Evolutionary conservation across 2,329 filamentous ascomycete species (phyloP).

Genomic region (Chaetomiaceae sp.): DNA sequence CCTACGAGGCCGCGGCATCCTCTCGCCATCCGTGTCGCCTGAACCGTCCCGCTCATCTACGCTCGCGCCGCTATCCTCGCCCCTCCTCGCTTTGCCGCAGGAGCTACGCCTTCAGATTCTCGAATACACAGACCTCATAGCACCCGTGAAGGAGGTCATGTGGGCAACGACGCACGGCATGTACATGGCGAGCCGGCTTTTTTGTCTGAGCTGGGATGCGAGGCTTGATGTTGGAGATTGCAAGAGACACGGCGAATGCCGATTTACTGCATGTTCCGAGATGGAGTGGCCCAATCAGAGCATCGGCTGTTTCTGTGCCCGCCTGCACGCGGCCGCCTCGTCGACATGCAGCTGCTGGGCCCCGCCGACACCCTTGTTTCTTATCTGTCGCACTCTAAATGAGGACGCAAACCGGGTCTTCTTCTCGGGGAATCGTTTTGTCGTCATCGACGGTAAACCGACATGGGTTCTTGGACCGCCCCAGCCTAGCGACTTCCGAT

Average conservation of each 20-base stretch:
- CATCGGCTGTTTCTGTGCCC: conserved; percentile 14
- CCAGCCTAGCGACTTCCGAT: background rate
- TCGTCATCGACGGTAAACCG: background rate
- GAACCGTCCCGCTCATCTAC: background rate
- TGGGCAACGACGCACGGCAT: conserved; percentile 10
- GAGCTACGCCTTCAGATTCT: conserved; percentile 24
- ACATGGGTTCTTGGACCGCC: background rate
- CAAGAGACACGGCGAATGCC: background rate
- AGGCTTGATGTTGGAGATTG: background rate
- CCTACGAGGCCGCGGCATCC: background rate
- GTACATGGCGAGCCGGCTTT: background rate
- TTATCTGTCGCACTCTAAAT: conserved; percentile 10
- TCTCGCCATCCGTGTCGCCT: background rate
- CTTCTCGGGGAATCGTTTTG: conserved; percentile 15
- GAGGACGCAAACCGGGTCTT: conserved; percentile 14
- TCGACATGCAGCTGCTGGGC: conserved; percentile 17
- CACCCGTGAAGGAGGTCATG: conserved; percentile 19
- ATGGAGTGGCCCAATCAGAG: background rate
- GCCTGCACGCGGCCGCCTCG: conserved; percentile 14
- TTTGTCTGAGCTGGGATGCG: background rate
- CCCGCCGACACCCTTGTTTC: conserved; percentile 14
- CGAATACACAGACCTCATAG: conserved; percentile 24
- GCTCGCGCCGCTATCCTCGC: too few relatives aligned
- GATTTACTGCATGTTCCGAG: background rate
- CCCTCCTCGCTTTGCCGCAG: conserved; percentile 15